A percentile compares a stretch with the other conserved stretches of the same genome.
These are phyloP conservation scores for Cudoniella acicularis DNA, from an alignment of 495 filamentous ascomycete species.

Conservation along the genomic window DNA sequence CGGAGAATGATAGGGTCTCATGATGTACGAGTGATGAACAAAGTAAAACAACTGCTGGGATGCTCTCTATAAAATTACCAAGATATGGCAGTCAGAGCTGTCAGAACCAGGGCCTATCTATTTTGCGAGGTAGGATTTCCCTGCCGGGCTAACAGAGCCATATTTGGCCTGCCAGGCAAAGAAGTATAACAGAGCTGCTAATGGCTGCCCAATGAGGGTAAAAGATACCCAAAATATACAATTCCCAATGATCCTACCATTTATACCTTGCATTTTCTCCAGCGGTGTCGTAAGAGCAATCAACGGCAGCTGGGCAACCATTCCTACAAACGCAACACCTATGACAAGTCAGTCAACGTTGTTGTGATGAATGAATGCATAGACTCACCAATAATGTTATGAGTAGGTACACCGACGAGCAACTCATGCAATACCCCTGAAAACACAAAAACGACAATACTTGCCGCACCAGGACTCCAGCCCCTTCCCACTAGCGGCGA, in stretches of 20 bases:
- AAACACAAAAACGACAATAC: conserved; percentile 75
- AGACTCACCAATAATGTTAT: conserved; percentile 76
- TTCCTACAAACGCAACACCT: conserved; percentile 81
- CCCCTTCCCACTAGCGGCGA: conserved; percentile 80
- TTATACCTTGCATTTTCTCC: conserved; percentile 70
- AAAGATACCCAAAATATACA: conserved; percentile 94
- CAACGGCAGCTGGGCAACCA: conserved; percentile 88
- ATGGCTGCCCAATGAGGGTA: conserved; percentile 87
- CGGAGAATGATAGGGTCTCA: conserved; percentile 68
- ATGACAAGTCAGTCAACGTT: conserved; percentile 13
- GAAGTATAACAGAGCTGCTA: conserved; percentile 88
- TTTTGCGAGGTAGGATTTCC: no score
- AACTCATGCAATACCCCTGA: conserved; percentile 89
- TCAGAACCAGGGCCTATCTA: neutral
- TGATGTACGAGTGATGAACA: neutral
- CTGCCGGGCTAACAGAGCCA: conserved; percentile 54
- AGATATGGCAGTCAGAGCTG: neutral
- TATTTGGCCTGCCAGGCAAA: conserved; percentile 99
- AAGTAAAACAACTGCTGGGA: neutral
- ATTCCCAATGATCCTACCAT: conserved; percentile 78
- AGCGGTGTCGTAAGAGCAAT: conserved; percentile 75
- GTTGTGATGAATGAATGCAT: neutral
- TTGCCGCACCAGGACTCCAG: conserved; percentile 62
- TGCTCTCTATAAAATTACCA: neutral
- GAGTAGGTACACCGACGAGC: conserved; percentile 90